These are phyloP conservation scores for Teratosphaeria pseudoeucalypti DNA, from an alignment of 2,329 filamentous ascomycete genomes.

Conservation along the genomic window DNA sequence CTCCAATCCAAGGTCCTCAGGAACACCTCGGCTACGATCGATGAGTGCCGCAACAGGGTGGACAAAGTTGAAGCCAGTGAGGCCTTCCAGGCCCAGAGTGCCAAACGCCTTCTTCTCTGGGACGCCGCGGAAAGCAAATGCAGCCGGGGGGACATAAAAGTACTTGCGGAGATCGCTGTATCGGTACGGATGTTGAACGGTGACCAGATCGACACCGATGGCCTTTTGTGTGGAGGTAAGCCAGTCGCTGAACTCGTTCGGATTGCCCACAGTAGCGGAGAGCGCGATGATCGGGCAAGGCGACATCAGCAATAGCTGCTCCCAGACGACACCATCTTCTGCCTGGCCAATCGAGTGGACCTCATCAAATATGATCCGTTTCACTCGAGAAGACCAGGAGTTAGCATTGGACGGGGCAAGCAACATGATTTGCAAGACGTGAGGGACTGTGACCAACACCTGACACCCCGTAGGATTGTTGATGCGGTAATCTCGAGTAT, in stretches of 20 bases:
- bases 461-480: constrained; percentile 65
- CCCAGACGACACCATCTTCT: constrained; percentile 68
- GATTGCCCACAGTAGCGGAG: constrained; percentile 71
- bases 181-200: constrained; percentile 57
- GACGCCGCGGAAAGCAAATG: constrained; percentile 45
- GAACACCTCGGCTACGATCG: constrained; percentile 51
- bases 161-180: constrained; percentile 76
- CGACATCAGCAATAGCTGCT: constrained; percentile 62
- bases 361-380: constrained; percentile 72
- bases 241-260: constrained; percentile 56
- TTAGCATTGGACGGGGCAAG: constrained; percentile 55
- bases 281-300: constrained; percentile 71
- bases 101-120: constrained; percentile 30
- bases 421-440: constrained; percentile 71
- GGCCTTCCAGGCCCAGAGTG: constrained; percentile 38
- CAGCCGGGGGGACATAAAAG: constrained; percentile 45
- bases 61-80: constrained; percentile 46
- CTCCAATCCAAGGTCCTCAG: constrained; percentile 59
- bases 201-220: constrained; percentile 53
- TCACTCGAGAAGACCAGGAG: constrained; percentile 57
- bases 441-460: constrained; percentile 65
- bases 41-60: constrained; percentile 57
- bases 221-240: constrained; percentile 52
- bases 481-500: constrained; percentile 64
- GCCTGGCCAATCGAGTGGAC: constrained; percentile 70